Percentiles rank a stretch among this genome's conserved stretches.
phyloP scores from a whole-genome alignment of 805 yeast genomes.

The Starmera quercuum region DNA sequence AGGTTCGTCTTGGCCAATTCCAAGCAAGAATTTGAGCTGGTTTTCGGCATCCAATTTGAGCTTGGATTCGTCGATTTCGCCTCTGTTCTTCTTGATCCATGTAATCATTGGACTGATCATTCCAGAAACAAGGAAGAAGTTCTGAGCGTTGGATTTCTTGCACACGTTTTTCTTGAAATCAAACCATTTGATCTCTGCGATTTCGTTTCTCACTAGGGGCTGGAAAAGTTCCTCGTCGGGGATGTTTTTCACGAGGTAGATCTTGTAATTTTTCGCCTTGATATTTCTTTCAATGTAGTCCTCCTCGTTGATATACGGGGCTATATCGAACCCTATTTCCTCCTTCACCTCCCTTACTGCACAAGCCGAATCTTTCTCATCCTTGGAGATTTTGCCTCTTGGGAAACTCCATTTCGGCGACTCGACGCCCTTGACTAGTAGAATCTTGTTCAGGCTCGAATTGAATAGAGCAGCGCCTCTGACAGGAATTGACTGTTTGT shows the following conservation, averaged over 20 bases:
- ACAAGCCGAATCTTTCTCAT: constrained; percentile 81
- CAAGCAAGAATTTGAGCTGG: constrained; percentile 57
- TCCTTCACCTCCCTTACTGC: constrained; percentile 89
- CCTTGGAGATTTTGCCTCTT: constrained; percentile 91
- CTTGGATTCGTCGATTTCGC: constrained; percentile 43
- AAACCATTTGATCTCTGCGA: constrained; percentile 74
- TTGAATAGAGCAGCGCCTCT: constrained; percentile 91
- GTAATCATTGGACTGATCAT: constrained; percentile 35
- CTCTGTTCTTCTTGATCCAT: constrained; percentile 50
- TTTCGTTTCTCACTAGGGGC: constrained; percentile 86
- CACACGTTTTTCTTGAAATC: constrained; percentile 39
- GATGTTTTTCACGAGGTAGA: constrained; percentile 68
- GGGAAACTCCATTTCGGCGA: constrained; percentile 92
- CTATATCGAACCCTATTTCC: constrained; percentile 87
- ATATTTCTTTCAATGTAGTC: constrained; percentile 78
- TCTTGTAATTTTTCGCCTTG: constrained; percentile 77
- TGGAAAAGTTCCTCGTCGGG: constrained; percentile 69
- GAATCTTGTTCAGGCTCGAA: constrained; percentile 54
- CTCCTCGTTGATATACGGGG: constrained; percentile 56
- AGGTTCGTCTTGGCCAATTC: constrained; percentile 35
- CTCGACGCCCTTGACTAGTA: constrained; percentile 81
- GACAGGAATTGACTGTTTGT: constrained; percentile 88
- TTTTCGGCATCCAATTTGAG: constrained; percentile 56
- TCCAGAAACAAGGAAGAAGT: constrained; percentile 28
- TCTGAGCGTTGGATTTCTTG: constrained; percentile 22